Evolutionary conservation across 2,329 filamentous ascomycete species (phyloP).

Genomic region (Neospermospora avenae): DNA sequence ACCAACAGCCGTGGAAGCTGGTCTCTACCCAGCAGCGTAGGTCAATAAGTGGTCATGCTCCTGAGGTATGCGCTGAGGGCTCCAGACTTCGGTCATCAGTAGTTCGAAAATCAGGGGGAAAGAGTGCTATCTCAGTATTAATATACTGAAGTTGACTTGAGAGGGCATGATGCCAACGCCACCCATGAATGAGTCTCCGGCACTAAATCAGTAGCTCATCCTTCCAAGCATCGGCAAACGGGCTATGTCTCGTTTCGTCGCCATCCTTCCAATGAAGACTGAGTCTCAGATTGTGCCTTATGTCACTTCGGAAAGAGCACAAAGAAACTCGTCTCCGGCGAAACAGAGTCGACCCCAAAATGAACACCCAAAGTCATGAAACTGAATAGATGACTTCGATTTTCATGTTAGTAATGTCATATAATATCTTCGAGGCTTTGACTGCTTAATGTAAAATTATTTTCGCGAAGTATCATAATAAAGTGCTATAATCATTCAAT

Average conservation of each 20-base stretch:
- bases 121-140: not conserved
- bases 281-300: no score
- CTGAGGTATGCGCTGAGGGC: not conserved
- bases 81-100: not conserved
- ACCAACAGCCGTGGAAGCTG: not conserved
- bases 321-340: no score
- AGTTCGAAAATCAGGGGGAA: not conserved
- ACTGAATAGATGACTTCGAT: no score
- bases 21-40: not conserved
- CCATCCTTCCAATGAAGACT: no score
- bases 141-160: no score
- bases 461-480: no score
- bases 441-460: no score
- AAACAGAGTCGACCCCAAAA: no score
- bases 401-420: no score
- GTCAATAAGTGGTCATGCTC: not conserved
- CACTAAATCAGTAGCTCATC: not conserved
- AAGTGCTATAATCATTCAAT: not conserved
- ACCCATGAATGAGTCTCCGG: not conserved
- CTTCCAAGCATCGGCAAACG: not conserved
- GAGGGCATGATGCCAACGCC: not conserved
- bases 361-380: no score
- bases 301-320: no score
- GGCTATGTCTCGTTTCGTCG: not conserved
- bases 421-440: no score